Conservation (phyloP, 306 rosid species). For the Fagus sylvatica region DNA sequence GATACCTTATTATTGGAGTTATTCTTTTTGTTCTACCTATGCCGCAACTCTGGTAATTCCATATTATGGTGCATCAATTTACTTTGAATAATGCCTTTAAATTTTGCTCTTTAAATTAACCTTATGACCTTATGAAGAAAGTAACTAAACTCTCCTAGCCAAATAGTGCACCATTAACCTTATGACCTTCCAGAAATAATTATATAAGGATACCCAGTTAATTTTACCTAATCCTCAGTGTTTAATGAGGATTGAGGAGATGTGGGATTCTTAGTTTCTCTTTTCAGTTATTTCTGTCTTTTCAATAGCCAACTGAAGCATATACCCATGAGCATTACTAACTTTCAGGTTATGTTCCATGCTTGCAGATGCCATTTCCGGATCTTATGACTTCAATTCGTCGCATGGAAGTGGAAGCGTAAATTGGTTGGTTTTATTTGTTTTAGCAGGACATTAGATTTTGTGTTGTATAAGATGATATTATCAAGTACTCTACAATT, state of each 20-base stretch:
- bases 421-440: slow-evolving; percentile 11
- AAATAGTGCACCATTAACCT: background rate
- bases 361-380: slow-evolving; percentile 84
- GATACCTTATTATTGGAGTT: too few relatives aligned
- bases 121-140: background rate
- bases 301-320: background rate
- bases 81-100: too few relatives aligned
- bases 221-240: background rate
- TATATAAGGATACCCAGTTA: background rate
- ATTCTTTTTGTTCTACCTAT: too few relatives aligned
- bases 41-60: too few relatives aligned
- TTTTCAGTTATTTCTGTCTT: background rate
- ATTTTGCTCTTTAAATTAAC: too few relatives aligned
- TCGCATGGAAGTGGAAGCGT: slow-evolving; percentile 12
- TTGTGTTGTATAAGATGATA: background rate
- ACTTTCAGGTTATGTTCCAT: slow-evolving; percentile 35
- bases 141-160: background rate
- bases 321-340: background rate
- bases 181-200: background rate
- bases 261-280: background rate
- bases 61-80: too few relatives aligned
- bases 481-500: background rate
- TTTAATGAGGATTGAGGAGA: background rate
- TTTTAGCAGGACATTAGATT: background rate
- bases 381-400: slow-evolving; percentile 51